A percentile compares a stretch with the other conserved stretches of the same genome.
These are phyloP conservation scores for Phytophthora megakarya DNA, from an alignment of 352 stramenopile genomes.

Conservation along the genomic window DNA sequence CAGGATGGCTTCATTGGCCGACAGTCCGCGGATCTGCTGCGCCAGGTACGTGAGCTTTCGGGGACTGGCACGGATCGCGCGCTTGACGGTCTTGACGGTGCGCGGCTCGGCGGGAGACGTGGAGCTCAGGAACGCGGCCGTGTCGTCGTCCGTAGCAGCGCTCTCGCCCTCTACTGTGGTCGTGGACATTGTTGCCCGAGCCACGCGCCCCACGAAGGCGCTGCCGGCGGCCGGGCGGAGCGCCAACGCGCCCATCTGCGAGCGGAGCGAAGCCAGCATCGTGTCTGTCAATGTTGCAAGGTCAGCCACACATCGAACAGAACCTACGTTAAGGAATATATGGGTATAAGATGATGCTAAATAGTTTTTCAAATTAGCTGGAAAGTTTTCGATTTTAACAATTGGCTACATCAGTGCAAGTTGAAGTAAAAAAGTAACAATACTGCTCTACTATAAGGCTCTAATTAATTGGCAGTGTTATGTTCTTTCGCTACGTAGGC, in stretches of 20 bases:
- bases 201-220: constrained; percentile 27
- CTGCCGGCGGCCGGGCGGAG: constrained; percentile 49
- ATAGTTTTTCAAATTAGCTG: no score
- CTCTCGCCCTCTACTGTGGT: constrained; percentile 27
- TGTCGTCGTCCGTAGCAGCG: constrained; percentile 45
- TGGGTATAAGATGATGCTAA: no score
- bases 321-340: constrained; percentile 5
- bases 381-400: no score
- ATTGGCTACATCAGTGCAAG: constrained; percentile 24
- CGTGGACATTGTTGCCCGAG: constrained; percentile 49
- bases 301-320: constrained; percentile 29
- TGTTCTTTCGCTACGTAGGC: constrained; percentile 9
- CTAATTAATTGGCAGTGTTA: constrained; percentile 31
- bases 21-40: constrained; percentile 80
- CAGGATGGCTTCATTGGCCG: constrained; percentile 74
- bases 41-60: constrained; percentile 85
- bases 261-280: constrained; percentile 69
- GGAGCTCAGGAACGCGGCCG: constrained; percentile 63
- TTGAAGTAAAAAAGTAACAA: constrained; percentile 11
- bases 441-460: constrained; percentile 15
- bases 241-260: constrained; percentile 61
- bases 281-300: constrained; percentile 22
- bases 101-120: constrained; percentile 58
- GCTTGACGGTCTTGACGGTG: constrained; percentile 81
- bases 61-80: constrained; percentile 78